Evolutionary conservation across 2,329 filamentous ascomycete species (phyloP), one percentile per base, ranked within the genome.

Genomic region (Fusarium newnesense): DNA sequence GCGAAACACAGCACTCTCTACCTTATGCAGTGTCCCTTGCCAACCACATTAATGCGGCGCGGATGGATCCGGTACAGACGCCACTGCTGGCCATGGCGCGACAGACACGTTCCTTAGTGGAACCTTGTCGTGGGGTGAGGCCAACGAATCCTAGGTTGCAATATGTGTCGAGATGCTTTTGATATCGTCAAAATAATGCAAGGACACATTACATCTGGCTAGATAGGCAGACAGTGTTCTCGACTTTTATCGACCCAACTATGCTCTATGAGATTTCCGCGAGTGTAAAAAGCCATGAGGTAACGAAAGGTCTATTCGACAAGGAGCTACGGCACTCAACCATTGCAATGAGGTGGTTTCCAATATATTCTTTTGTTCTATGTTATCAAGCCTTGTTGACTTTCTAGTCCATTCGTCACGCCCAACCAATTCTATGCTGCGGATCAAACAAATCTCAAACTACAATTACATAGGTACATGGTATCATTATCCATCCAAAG

Each of bases 401-500:
- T 64, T 34, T 58, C 46, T 52, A 34, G 36, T 60, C 28, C 52
- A 34, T 50, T 42, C 39, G 47, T 44, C 42, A 49, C 64, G 36
- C 46, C 42, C 5, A 32, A 37, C 39, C 32, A 30, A 56, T 40
- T 39, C 50, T 40, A 59, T 59, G 40, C 59, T 56, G 24, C 37
- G 39, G 32, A 24, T 59, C 47, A 59, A 58, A 57, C 59, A 53
- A 60, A 64, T 64, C 44, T 46, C n/a, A 49, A 52, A 54, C 62
- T 49, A 67, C 37, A 66, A 67, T 73, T 73, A 72, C 54, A 60
- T 64, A 36, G 32, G 49, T 52, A 56, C 63, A 60, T 75, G 61
- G 57, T 72, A 67, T 75, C 72, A 62, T 73, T 58, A 65, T 61
- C 71, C 63, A 65, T 67, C 46, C 43, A 30, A 54, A 44, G 60